A percentile compares a stretch with the other conserved stretches of the same genome.
These are phyloP conservation scores for Macrolepiota albuminosa DNA, from an alignment of 768 basidiomycete genomes.

Conservation along the genomic window DNA sequence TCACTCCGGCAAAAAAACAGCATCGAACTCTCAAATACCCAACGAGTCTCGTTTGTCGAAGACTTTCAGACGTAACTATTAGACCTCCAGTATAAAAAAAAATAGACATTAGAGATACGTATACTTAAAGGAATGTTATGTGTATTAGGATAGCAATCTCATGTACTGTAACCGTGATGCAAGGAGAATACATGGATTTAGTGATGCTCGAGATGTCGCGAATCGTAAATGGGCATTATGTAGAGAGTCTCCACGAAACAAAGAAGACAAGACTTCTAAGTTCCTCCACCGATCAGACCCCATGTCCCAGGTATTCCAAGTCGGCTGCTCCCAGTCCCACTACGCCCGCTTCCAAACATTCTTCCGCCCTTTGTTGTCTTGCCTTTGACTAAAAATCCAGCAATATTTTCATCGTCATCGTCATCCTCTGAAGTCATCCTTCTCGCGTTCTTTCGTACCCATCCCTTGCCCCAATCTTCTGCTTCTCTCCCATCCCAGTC, in stretches of 20 bases:
- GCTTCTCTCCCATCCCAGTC: constrained; percentile 23
- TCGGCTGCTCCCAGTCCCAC: constrained; percentile 16
- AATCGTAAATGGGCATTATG: neutral
- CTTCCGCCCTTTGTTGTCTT: constrained; percentile 1
- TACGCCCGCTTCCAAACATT: constrained; percentile 22
- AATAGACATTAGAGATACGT: neutral
- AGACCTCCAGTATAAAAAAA: neutral
- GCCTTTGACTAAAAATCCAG: constrained; percentile 16
- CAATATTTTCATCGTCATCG: constrained; percentile 25
- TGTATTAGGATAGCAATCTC: constrained; percentile 6
- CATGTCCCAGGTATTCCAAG: constrained; percentile 17
- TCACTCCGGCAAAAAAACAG: too few species aligned
- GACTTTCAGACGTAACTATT: neutral
- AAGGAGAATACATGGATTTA: neutral
- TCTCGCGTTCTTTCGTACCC: constrained; percentile 16
- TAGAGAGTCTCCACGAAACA: neutral
- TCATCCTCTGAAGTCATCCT: constrained; percentile 16
- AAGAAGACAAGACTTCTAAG: constrained; percentile 2
- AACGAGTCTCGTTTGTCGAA: neutral
- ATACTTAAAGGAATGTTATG: constrained; percentile 5
- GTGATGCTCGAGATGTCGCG: neutral
- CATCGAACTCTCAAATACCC: too few species aligned
- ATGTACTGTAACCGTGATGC: neutral
- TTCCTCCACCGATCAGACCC: constrained; percentile 11
- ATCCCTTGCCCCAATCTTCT: constrained; percentile 24